Conservation (phyloP, 768 basidiomycete genomes). For the Trametes elegans region DNA sequence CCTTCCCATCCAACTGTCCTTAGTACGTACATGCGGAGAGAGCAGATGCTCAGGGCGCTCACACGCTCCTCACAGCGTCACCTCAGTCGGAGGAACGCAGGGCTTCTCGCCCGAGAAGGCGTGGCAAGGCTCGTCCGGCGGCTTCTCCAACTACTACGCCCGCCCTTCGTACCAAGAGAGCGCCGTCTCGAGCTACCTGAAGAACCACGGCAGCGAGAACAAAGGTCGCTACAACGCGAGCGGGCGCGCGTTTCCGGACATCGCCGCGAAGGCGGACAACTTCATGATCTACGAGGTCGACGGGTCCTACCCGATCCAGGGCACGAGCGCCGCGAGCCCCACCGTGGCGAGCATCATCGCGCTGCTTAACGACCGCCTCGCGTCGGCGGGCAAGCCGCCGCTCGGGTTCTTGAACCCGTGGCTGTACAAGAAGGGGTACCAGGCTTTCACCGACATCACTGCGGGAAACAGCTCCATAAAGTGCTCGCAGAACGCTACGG, state of each 20-base stretch:
- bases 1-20: slow-evolving; percentile 37
- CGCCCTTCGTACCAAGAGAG: slow-evolving; percentile 36
- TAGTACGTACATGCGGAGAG: slow-evolving; percentile 24
- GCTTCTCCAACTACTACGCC: slow-evolving; percentile 36
- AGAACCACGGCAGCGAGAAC: slow-evolving; percentile 27
- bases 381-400: slow-evolving; percentile 25
- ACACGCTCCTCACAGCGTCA: slow-evolving; percentile 31
- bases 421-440: slow-evolving; percentile 25
- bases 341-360: slow-evolving; percentile 62
- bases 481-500: slow-evolving; percentile 23
- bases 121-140: slow-evolving; percentile 33
- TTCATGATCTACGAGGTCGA: slow-evolving; percentile 24
- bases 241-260: slow-evolving; percentile 48
- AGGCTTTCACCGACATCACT: slow-evolving; percentile 27
- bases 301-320: slow-evolving; percentile 32
- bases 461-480: slow-evolving; percentile 22
- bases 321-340: slow-evolving; percentile 65
- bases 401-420: slow-evolving; percentile 39
- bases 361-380: slow-evolving; percentile 42
- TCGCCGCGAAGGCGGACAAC: slow-evolving; percentile 38
- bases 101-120: slow-evolving; percentile 34
- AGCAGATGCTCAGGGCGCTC: no score
- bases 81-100: slow-evolving; percentile 36
- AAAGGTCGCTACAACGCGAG: slow-evolving; percentile 30
- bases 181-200: slow-evolving; percentile 38